Conservation (phyloP, 164 flowering plant species). For the Vitis rupestris region DNA sequence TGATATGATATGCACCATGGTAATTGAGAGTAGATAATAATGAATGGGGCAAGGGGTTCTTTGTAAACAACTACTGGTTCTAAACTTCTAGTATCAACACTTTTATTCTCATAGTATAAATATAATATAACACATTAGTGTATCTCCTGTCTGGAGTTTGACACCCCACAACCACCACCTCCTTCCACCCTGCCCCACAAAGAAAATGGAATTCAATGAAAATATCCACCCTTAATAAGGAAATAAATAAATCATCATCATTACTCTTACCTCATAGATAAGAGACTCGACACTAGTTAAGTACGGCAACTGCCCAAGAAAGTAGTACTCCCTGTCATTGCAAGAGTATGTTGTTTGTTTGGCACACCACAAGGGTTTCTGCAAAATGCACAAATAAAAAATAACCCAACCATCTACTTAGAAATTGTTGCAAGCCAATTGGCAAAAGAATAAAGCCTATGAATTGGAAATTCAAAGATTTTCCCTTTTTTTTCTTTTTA, state of each 20-base stretch:
- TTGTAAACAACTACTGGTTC: too few species aligned
- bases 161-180: too few species aligned
- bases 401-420: background rate
- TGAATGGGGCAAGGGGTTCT: too few species aligned
- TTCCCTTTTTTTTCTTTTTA: too few species aligned
- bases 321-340: slow-evolving; percentile 68
- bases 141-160: too few species aligned
- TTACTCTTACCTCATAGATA: slow-evolving; percentile 62
- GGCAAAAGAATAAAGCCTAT: background rate
- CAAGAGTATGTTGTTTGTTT: slow-evolving; percentile 42
- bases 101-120: too few species aligned
- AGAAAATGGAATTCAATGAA: background rate
- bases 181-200: too few species aligned
- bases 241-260: background rate
- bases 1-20: too few species aligned
- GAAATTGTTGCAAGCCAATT: background rate
- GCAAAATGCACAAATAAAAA: slow-evolving; percentile 19
- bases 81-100: too few species aligned
- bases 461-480: background rate
- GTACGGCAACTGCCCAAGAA: slow-evolving; percentile 90
- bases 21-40: too few species aligned
- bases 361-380: slow-evolving; percentile 93
- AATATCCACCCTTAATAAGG: background rate
- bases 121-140: too few species aligned
- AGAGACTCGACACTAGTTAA: slow-evolving; percentile 56